Conservation (phyloP, 1,284 basidiomycete genomes). For the Violaceomyces palustris region DNA sequence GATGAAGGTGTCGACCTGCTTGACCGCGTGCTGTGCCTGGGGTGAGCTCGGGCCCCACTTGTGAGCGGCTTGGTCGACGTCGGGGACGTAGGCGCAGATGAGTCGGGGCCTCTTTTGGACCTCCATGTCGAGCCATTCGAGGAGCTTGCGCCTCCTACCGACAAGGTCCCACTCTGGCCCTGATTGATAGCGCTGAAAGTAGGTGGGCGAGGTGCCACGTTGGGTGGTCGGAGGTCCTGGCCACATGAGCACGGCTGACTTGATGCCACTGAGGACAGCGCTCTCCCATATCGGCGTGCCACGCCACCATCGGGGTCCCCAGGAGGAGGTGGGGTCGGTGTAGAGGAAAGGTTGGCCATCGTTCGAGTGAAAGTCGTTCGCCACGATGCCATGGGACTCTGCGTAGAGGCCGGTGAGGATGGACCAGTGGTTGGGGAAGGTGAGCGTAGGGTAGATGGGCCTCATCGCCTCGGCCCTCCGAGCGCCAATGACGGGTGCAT, state of each 20-base stretch:
- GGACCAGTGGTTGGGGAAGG: constrained; percentile 62
- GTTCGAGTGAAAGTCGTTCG: constrained; percentile 69
- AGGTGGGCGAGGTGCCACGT: constrained; percentile 4
- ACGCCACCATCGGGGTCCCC: constrained; percentile 28
- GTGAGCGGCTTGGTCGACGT: constrained; percentile 63
- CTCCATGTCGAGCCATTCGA: constrained; percentile 24
- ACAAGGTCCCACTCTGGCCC: constrained; percentile 18
- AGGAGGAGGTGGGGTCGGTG: constrained; percentile 19
- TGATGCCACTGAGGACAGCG: constrained; percentile 12
- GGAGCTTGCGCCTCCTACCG: constrained; percentile 5
- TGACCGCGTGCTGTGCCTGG: constrained; percentile 58
- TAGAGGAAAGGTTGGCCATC: constrained; percentile 26
- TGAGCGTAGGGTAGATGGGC: constrained; percentile 80
- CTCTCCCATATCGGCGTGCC: constrained; percentile 34
- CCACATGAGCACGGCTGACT: constrained; percentile 33
- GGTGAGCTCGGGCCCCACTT: constrained; percentile 62
- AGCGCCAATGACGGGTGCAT: too few relatives aligned
- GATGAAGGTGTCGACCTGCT: constrained; percentile 69
- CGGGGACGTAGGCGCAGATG: constrained; percentile 60
- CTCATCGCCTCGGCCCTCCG: constrained; percentile 57
- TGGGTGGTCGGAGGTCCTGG: constrained; percentile 33
- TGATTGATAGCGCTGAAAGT: constrained; percentile 31
- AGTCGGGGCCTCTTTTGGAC: constrained; percentile 18
- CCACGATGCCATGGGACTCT: constrained; percentile 70
- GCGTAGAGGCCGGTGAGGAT: constrained; percentile 55